Evolutionary conservation across 2,329 filamentous ascomycete genomes (phyloP).

Genomic region (Zasmidium cellare): DNA sequence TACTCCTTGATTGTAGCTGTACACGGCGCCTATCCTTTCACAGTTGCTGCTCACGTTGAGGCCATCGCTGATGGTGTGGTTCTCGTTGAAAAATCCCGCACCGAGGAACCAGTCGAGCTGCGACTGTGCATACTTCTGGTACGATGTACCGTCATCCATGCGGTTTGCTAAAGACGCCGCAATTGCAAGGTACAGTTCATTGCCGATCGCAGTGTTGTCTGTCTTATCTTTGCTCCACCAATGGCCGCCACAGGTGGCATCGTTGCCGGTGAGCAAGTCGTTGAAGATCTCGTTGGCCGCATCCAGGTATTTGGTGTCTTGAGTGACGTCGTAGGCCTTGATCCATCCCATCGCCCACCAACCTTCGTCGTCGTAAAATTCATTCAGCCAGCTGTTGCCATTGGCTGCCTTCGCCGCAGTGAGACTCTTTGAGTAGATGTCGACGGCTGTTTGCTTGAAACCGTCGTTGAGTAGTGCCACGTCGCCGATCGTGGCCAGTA

Average conservation of each 20-base stretch:
- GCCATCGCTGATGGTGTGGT: slow-evolving; percentile 55
- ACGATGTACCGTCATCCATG: slow-evolving; percentile 40
- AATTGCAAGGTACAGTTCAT: slow-evolving; percentile 55
- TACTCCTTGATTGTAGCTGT: slow-evolving; percentile 62
- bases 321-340: slow-evolving; percentile 52
- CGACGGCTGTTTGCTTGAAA: slow-evolving; percentile 35
- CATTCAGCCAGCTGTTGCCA: slow-evolving; percentile 39
- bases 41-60: slow-evolving; percentile 43
- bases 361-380: slow-evolving; percentile 54
- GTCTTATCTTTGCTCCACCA: slow-evolving; percentile 44
- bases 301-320: slow-evolving; percentile 44
- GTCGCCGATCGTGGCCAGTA: slow-evolving; percentile 63
- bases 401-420: slow-evolving; percentile 15
- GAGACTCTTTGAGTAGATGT: slow-evolving; percentile 49
- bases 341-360: slow-evolving; percentile 57
- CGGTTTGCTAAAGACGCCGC: slow-evolving; percentile 57
- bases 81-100: slow-evolving; percentile 49
- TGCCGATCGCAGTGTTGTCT: slow-evolving; percentile 54
- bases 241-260: slow-evolving; percentile 39
- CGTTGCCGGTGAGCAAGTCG: slow-evolving; percentile 31
- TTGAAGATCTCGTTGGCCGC: slow-evolving; percentile 50
- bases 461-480: slow-evolving; percentile 42
- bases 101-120: slow-evolving; percentile 53
- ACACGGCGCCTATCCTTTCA: slow-evolving; percentile 46
- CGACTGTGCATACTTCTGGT: slow-evolving; percentile 47